phyloP scores from a whole-genome alignment of 345 rosid species.

The Hypericum androsaemum region DNA sequence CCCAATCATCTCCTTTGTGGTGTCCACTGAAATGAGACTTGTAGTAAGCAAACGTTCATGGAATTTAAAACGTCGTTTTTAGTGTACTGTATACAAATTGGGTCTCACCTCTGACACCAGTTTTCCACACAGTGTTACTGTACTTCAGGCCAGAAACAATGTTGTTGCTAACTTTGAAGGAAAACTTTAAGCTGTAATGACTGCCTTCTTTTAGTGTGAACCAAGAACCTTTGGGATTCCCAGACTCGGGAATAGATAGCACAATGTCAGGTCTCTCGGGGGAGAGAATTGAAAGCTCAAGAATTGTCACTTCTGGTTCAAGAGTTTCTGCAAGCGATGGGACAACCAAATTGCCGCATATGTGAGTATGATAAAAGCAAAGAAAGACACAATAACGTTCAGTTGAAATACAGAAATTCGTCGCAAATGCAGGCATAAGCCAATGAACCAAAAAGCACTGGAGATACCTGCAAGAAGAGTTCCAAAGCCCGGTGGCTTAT shows the following conservation, averaged over 20 bases:
- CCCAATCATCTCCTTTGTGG: constrained; percentile 39
- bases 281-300: constrained; percentile 21
- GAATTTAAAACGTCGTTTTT: background rate
- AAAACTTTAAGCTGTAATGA: constrained; percentile 21
- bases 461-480: too few species aligned
- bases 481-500: too few species aligned
- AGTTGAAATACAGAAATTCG: too few species aligned
- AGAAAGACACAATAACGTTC: too few species aligned
- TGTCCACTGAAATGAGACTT: constrained; percentile 43
- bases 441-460: too few species aligned
- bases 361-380: too few species aligned
- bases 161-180: constrained; percentile 19
- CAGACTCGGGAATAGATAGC: constrained; percentile 18
- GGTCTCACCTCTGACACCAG: constrained; percentile 21
- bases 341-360: background rate
- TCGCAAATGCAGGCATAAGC: too few species aligned
- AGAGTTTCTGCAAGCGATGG: constrained; percentile 13
- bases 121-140: constrained; percentile 27
- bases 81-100: background rate
- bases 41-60: background rate
- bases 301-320: constrained; percentile 22
- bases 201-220: constrained; percentile 29
- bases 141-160: constrained; percentile 25
- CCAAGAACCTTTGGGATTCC: constrained; percentile 22
- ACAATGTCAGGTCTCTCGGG: constrained; percentile 23